Evolutionary conservation across 257 asterid genomes (phyloP), one percentile per base, ranked within the genome.

Genomic region (Solanum commersonii): DNA sequence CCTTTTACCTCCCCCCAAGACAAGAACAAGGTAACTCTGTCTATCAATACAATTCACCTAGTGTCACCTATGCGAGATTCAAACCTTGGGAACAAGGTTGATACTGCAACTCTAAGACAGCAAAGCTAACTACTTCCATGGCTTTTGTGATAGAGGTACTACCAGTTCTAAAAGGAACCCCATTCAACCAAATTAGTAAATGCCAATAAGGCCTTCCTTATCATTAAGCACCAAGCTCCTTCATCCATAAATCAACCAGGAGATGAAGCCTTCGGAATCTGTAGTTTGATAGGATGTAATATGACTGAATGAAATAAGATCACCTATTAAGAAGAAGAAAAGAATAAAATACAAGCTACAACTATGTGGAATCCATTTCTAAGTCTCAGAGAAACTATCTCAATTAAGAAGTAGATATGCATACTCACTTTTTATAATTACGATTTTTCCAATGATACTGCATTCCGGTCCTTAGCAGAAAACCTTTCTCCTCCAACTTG

Each of bases 391-490:
- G 89, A 74, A 72, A 82, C 87, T 52, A 90, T 68, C 35, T 27
- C 44, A 84, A 78, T 63, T 88, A 85, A 56, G 77, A 88, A 59
- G 60, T 72, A 74, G 87, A 83, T 79, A 84, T 67, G 73, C 56
- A 78, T 67, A 88, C 90, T 87, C 91, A 93, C 99, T 93, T 96
- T 91, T 83, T 93, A 86, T 97, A 97, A 89, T 97, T 94, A 85
- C 89, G 98, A 90, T 97, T 97, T 91, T 91, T 90, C 99, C 99
- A 97, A 90, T 96, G 99, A 91, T 96, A 97, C 92, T 97, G 99
- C 96, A 97, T 96, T 83, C 99, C 99, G 0, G 89, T 87, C 91
- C 99, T 94, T 93, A 94, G 99, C 88, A 96, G 96, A 91, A 97
- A 97, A 84, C 98, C 99, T 92, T 91, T 93, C 86, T 91, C 94